phyloP scores from a whole-genome alignment of 371 early-diverging fungal genomes.

The Furculomyces boomerangus region DNA sequence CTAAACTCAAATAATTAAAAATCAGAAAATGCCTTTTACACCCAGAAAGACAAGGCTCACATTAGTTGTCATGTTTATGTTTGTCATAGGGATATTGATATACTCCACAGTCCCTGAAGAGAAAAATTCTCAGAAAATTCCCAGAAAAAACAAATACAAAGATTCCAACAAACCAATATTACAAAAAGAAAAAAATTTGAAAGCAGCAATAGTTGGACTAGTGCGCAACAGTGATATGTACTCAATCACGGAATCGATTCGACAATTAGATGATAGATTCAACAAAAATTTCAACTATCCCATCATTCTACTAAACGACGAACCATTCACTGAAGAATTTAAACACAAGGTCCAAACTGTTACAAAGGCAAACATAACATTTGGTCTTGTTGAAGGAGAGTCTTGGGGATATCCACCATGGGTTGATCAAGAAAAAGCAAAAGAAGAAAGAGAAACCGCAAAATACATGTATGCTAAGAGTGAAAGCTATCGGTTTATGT shows the following conservation, averaged over 20 bases:
- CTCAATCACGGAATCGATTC: conserved; percentile 42
- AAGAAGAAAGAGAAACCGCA: conserved; percentile 10
- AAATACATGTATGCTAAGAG: conserved; percentile 28
- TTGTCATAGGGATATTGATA: too few species aligned
- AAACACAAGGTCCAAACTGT: conserved; percentile 32
- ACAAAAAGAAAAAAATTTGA: conserved; percentile 15
- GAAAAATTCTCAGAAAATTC: too few species aligned
- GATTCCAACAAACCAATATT: neutral
- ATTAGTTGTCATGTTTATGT: too few species aligned
- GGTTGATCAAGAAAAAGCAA: conserved; percentile 33
- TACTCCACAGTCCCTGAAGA: too few species aligned
- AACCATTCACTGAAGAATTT: conserved; percentile 69
- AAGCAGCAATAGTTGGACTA: conserved; percentile 50
- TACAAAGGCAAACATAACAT: conserved; percentile 28
- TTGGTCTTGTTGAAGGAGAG: conserved; percentile 42
- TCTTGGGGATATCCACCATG: conserved; percentile 70
- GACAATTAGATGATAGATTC: conserved; percentile 66
- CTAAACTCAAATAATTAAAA: too few species aligned
- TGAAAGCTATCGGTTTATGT: conserved; percentile 46
- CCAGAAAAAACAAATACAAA: too few species aligned
- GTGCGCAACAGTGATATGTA: conserved; percentile 61
- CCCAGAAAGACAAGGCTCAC: too few species aligned
- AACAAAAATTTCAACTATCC: conserved; percentile 78
- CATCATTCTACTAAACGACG: conserved; percentile 79
- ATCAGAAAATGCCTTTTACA: too few species aligned